Evolutionary conservation across 108 stramenopile genomes (phyloP), one percentile per base, ranked within the genome.

Genomic region (Schizochytrium sp.): DNA sequence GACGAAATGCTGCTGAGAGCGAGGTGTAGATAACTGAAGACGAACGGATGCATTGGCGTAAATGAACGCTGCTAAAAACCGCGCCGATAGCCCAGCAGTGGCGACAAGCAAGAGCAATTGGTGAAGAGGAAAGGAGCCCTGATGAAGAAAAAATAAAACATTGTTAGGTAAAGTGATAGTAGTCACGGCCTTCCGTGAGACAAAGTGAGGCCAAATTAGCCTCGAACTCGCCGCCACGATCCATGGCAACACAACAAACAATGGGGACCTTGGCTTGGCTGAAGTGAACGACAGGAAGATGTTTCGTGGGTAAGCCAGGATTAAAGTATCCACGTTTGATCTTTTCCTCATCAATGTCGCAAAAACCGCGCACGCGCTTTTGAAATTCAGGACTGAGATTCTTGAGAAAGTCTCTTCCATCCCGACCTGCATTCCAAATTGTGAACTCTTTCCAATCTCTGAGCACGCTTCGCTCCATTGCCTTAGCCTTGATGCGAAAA

Each of bases 331-430:
- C 60, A 21, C 44, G 43, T 28, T 87, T 58, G 59, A 88, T 34
- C 44, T 88, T 88, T 6, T 23, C 60, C 28, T 18, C 45, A 44
- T 88, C 88, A 14, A 69, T 41, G n/a, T 88, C 88, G 29, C 60
- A 44, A 18, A 88, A 44, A 18, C 60, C 59, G 5, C 10, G 48
- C 19, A 88, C 88, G 6, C 45, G 44, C 19, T 18, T 5, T 5
- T 21, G 58, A 34, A 19, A 60, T 19, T 59, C 87, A 5, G 25
- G 87, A 18, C 34, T 18, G 59, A 88, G 60, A n/a, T 93, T 90
- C 91, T 97, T 97, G 72, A 94, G 69, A 90, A 97, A 96, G 43
- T 96, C 96, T 60, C 96, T 96, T 43, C 96, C 97, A 92, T 97
- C 97, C 55, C 97, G 91, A 16, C 97, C 97, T 21, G 96, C 96